Evolutionary conservation across 176 grass and related monocot genomes (phyloP).

Genomic region (Avena eriantha): DNA sequence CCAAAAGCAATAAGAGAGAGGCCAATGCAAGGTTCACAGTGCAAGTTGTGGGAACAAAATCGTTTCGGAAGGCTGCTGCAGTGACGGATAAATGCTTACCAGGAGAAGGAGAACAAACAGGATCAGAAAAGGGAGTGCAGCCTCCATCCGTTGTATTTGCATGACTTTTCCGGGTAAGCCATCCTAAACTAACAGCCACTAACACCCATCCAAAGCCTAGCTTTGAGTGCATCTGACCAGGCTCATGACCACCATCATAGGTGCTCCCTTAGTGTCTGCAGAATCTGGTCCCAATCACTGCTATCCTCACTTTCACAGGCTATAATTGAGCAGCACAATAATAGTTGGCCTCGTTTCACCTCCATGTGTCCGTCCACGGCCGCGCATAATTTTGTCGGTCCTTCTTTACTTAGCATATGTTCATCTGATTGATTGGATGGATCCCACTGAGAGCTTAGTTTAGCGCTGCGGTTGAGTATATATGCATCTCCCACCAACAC

Average conservation of each 20-base stretch:
- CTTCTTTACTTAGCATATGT: conserved; percentile 44
- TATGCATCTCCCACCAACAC: conserved; percentile 49
- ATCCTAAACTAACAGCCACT: conserved; percentile 57
- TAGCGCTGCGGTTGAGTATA: conserved; percentile 41
- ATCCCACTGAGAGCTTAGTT: conserved; percentile 35
- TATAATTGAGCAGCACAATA: conserved; percentile 43
- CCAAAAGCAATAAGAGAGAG: conserved; percentile 33
- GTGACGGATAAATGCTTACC: conserved; percentile 55
- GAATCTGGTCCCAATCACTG: conserved; percentile 63
- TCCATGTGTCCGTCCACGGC: conserved; percentile 25
- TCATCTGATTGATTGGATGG: conserved; percentile 40
- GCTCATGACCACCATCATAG: conserved; percentile 44
- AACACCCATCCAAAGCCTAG: conserved; percentile 63
- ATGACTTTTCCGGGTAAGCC: conserved; percentile 46
- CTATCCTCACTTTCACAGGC: conserved; percentile 54
- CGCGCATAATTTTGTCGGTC: conserved; percentile 47
- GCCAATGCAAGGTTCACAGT: conserved; percentile 44
- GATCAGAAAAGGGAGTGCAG: conserved; percentile 43
- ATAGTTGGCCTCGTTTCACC: conserved; percentile 47
- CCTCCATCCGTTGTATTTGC: conserved; percentile 44
- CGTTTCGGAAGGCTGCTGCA: conserved; percentile 40
- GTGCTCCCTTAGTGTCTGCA: conserved; percentile 48
- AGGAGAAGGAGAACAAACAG: conserved; percentile 33
- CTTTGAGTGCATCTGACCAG: conserved; percentile 59
- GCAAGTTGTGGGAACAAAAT: conserved; percentile 44